Conservation (phyloP, 768 basidiomycete genomes). For the Boletus subparvulus region DNA sequence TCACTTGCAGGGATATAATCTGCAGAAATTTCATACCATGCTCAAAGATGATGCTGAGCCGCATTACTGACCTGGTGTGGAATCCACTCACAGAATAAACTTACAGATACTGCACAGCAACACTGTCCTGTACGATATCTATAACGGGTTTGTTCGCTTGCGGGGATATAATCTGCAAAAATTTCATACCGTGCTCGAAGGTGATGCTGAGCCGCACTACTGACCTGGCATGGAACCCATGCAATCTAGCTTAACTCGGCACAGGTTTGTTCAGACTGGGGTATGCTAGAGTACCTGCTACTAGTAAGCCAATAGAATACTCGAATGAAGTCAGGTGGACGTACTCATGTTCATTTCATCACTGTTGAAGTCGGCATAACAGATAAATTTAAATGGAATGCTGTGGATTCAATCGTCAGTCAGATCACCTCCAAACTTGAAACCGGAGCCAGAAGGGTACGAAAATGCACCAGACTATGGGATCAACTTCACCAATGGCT, state of each 20-base stretch:
- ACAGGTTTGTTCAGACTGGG: constrained; percentile 96
- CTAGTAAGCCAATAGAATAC: too few relatives aligned
- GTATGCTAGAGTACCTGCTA: constrained; percentile 57
- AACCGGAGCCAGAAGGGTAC: too few relatives aligned
- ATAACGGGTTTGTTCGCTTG: constrained; percentile 99
- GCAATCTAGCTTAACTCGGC: constrained; percentile 98
- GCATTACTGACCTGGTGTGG: too few relatives aligned
- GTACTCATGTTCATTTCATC: too few relatives aligned
- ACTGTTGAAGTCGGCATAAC: too few relatives aligned
- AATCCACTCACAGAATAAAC: constrained; percentile 61
- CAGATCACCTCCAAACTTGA: too few relatives aligned
- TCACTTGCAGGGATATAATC: constrained; percentile 99
- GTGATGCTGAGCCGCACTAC: constrained; percentile 8
- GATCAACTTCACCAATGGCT: too few relatives aligned
- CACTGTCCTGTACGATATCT: constrained; percentile 96
- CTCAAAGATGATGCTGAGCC: too few relatives aligned
- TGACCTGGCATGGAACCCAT: constrained; percentile 95
- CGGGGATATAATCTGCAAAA: constrained; percentile 87
- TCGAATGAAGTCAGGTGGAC: too few relatives aligned
- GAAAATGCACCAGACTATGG: too few relatives aligned
- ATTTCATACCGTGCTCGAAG: neutral
- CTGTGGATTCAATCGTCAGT: too few relatives aligned
- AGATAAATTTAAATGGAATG: too few relatives aligned
- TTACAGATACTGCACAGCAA: constrained; percentile 94
- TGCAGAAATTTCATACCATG: constrained; percentile 30